These are phyloP conservation scores for Penicillium thymicola DNA, from an alignment of 2,329 filamentous ascomycete species.

Conservation along the genomic window DNA sequence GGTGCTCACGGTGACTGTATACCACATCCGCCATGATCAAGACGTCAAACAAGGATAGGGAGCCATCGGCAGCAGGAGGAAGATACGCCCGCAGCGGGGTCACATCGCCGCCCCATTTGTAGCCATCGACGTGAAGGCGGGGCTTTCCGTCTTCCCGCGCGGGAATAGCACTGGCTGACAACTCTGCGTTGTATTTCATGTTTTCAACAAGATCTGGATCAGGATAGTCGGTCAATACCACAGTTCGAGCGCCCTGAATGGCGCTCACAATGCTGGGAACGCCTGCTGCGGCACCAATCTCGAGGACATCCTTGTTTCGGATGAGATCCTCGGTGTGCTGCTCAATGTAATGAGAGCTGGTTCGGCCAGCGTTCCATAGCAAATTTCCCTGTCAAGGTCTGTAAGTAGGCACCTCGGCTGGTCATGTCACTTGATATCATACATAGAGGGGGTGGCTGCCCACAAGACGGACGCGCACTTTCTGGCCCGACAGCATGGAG, in stretches of 20 bases:
- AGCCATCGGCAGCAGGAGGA: constrained; percentile 51
- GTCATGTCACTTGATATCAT: constrained; percentile 28
- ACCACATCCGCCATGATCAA: constrained; percentile 84
- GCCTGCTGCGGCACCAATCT: constrained; percentile 85
- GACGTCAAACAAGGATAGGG: constrained; percentile 68
- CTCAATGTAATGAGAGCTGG: constrained; percentile 76
- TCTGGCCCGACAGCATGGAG: constrained; percentile 62
- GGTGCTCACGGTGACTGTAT: constrained; percentile 87
- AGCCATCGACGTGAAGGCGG: constrained; percentile 63
- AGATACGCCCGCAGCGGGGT: constrained; percentile 59
- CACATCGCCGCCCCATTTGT: constrained; percentile 75
- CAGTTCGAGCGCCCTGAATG: constrained; percentile 64
- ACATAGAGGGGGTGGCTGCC: constrained; percentile 84
- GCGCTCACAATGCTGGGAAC: constrained; percentile 77
- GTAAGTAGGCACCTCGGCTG: neutral
- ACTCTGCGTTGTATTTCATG: constrained; percentile 70
- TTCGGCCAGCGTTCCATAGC: constrained; percentile 85
- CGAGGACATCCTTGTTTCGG: constrained; percentile 68
- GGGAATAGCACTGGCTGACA: constrained; percentile 47
- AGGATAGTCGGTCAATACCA: constrained; percentile 83
- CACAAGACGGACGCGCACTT: constrained; percentile 71
- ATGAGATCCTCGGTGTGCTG: constrained; percentile 59
- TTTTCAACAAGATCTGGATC: constrained; percentile 79
- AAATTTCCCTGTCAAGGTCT: constrained; percentile 62
- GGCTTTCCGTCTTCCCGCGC: constrained; percentile 28